These are phyloP conservation scores for Cyclocybe aegerita DNA, from an alignment of 768 basidiomycete species.

Conservation along the genomic window DNA sequence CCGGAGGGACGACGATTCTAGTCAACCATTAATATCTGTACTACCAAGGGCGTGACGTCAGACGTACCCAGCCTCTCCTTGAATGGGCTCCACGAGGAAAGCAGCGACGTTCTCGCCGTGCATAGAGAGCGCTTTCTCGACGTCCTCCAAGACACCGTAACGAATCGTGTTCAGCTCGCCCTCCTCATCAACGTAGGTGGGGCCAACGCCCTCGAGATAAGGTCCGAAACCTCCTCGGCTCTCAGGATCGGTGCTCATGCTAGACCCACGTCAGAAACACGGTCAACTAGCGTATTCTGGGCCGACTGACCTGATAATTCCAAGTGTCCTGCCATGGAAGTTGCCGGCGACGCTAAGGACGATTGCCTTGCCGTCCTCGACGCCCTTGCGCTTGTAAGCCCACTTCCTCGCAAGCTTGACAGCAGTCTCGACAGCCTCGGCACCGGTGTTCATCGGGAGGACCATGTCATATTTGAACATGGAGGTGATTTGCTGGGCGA, in stretches of 20 bases:
- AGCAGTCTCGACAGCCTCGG: constrained; percentile 97
- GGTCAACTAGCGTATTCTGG: background rate
- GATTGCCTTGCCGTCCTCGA: constrained; percentile 79
- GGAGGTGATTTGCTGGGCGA: constrained; percentile 79
- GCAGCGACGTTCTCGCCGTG: constrained; percentile 86
- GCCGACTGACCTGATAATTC: constrained; percentile 69
- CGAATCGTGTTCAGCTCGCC: constrained; percentile 62
- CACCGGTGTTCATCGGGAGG: constrained; percentile 98
- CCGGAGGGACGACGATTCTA: constrained; percentile 90
- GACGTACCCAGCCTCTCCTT: constrained; percentile 94
- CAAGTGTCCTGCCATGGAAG: constrained; percentile 93
- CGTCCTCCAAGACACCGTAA: constrained; percentile 79
- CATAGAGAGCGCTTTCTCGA: constrained; percentile 77
- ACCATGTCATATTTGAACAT: constrained; percentile 95
- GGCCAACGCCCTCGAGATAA: constrained; percentile 83
- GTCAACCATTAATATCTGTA: background rate
- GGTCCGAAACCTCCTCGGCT: constrained; percentile 88
- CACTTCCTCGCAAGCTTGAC: constrained; percentile 96
- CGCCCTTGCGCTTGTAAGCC: constrained; percentile 89
- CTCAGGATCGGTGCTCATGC: constrained; percentile 95
- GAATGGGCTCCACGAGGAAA: constrained; percentile 96
- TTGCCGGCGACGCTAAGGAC: constrained; percentile 86
- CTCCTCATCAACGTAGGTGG: constrained; percentile 58
- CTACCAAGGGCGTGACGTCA: background rate
- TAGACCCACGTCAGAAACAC: constrained; percentile 25